Conservation (phyloP, 768 basidiomycete species). For the Mycena haematopus region DNA sequence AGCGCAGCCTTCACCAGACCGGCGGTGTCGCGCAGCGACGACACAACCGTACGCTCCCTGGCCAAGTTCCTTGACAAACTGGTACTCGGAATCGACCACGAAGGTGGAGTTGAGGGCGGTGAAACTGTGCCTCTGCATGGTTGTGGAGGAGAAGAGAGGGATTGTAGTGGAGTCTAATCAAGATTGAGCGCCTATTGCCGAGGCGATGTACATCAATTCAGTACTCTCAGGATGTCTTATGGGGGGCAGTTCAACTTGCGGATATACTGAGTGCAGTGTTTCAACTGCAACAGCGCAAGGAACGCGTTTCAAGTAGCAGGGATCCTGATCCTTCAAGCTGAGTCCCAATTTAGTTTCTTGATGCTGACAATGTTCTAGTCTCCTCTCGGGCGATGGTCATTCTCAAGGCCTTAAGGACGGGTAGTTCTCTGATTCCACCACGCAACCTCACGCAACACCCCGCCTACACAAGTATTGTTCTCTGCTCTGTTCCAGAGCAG, state of each 20-base stretch:
- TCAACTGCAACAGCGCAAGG: neutral
- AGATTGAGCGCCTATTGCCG: constrained; percentile 4
- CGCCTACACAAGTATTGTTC: too few species aligned
- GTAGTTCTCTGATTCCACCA: too few species aligned
- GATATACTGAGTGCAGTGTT: neutral
- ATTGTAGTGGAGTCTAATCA: constrained; percentile 16
- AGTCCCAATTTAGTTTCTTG: too few species aligned
- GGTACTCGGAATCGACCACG: constrained; percentile 87
- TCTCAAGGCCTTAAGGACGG: too few species aligned
- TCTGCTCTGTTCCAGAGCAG: too few species aligned
- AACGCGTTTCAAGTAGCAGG: constrained; percentile 1
- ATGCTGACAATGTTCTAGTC: too few species aligned
- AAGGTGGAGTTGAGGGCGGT: constrained; percentile 86
- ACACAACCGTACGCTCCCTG: constrained; percentile 96
- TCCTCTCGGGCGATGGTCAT: too few species aligned
- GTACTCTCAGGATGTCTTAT: neutral
- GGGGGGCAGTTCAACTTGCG: too few species aligned
- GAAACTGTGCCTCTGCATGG: constrained; percentile 80
- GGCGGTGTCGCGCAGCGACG: constrained; percentile 82
- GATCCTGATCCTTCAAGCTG: too few species aligned
- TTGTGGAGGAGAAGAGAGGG: constrained; percentile 30
- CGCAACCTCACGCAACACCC: too few species aligned
- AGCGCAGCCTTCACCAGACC: constrained; percentile 87
- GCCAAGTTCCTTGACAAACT: constrained; percentile 96
- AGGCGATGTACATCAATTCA: neutral